These are phyloP conservation scores for Calonectria pseudoreteaudii DNA, from an alignment of 2,329 filamentous ascomycete species.

Conservation along the genomic window DNA sequence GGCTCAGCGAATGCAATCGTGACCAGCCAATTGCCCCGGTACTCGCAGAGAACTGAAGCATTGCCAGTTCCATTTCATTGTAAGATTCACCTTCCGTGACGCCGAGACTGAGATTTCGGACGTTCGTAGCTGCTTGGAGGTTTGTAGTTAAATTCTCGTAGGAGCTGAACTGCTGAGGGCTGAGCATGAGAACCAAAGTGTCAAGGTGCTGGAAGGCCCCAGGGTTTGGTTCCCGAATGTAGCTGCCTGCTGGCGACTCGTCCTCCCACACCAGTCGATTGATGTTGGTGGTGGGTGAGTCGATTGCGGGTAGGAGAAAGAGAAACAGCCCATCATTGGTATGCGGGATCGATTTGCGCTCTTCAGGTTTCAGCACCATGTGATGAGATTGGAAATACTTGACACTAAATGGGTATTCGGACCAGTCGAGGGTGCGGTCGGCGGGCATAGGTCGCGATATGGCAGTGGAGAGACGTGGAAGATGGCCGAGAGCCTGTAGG, in stretches of 20 bases:
- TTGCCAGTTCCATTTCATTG: neutral
- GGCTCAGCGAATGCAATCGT: neutral
- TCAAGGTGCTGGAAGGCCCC: neutral
- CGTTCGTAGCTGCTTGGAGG: neutral
- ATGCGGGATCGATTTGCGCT: neutral
- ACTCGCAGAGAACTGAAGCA: neutral
- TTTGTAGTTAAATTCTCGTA: neutral
- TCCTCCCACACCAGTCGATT: slow-evolving; percentile 5
- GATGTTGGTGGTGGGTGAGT: neutral
- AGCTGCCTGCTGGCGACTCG: neutral
- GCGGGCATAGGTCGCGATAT: neutral
- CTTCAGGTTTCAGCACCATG: neutral
- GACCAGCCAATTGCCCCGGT: neutral
- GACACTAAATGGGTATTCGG: neutral
- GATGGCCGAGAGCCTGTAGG: neutral
- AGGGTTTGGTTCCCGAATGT: neutral
- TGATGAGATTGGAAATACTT: neutral
- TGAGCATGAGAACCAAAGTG: neutral
- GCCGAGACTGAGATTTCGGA: neutral
- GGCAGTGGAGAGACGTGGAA: neutral
- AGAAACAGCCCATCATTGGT: neutral
- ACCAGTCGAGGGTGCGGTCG: neutral
- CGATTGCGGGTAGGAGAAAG: neutral
- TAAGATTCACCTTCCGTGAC: neutral
- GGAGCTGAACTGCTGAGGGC: neutral